Evolutionary conservation across 768 basidiomycete genomes (phyloP), one percentile per base, ranked within the genome.

Genomic region (Leccinum barrowsii): DNA sequence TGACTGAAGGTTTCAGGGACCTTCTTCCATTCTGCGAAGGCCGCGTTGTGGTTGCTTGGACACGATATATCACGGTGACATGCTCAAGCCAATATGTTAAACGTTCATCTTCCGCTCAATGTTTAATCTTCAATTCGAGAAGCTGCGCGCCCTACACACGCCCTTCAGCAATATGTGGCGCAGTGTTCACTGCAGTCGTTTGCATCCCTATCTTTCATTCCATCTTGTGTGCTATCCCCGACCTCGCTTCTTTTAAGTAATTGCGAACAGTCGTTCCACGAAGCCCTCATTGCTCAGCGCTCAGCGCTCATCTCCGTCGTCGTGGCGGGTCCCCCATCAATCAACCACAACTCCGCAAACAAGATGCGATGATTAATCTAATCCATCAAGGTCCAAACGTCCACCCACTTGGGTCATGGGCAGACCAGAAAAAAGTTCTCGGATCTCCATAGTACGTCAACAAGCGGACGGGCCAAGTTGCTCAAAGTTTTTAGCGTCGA

Each of bases 291-390:
- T 28, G 35, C 61, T 34, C 34, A 34, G 34, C 34, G 34, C 34
- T 34, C 34, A 34, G 12, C 34, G 34, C 34, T 69, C 67, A 69
- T 69, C 57, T 71, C 69, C 67, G 68, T 53, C 35, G 47, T 59
- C 56, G 49, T 50, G 44, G 26, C 21, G 28, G 34, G 49, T 24
- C 28, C 54, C 46, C 15, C 28, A 51, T 44, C 42, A 44, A n/a
- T 12, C 42, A 21, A 21, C 42, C 17, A 53, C 24, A 56, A 49
- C 24, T 42, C 28, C 30, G 17, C 57, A 48, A 30, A 12, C 42
- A 21, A 44, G 32, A 50, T 34, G 47, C 49, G 46, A 54, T 35
- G 52, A 51, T 44, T 35, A 6, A 44, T 44, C 19, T 44, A 44
- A 44, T 44, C 42, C 19, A 40, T 40, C 40, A 4, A 40, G 10